Percentiles rank a stretch among this genome's conserved stretches.
These are phyloP conservation scores for Sporothrix euskadiensis DNA, from an alignment of 2,329 filamentous ascomycete genomes.

Conservation along the genomic window DNA sequence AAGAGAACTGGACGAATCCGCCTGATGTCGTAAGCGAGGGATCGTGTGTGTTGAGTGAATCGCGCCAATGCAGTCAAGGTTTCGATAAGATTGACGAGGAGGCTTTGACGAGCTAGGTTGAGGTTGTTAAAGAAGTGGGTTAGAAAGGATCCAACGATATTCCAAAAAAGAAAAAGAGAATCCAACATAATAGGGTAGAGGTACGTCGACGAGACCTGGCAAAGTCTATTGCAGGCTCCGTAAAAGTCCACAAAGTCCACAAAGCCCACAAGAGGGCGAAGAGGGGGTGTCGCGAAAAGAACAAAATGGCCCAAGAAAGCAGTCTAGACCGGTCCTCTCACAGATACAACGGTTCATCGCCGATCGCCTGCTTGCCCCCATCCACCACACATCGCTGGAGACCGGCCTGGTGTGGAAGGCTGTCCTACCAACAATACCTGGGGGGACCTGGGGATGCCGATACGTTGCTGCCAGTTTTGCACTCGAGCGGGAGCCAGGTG, in stretches of 20 bases:
- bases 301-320: background rate
- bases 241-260: background rate
- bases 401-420: background rate
- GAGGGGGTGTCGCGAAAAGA: background rate
- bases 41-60: background rate
- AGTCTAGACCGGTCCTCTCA: background rate
- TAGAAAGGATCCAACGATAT: background rate
- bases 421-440: background rate
- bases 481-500: conserved; percentile 11
- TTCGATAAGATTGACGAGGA: background rate
- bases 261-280: background rate
- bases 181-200: background rate
- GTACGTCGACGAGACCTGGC: background rate
- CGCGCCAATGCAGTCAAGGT: background rate
- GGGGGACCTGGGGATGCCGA: conserved; percentile 2
- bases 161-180: background rate
- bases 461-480: conserved; percentile 8
- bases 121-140: conserved; percentile 16
- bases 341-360: conserved; percentile 13
- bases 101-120: background rate
- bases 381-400: background rate
- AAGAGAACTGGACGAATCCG: background rate
- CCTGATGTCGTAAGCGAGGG: background rate
- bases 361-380: conserved; percentile 10
- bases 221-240: background rate